phyloP scores from a whole-genome alignment of 2,329 filamentous ascomycete genomes.

The Hypoxylon sp. region DNA sequence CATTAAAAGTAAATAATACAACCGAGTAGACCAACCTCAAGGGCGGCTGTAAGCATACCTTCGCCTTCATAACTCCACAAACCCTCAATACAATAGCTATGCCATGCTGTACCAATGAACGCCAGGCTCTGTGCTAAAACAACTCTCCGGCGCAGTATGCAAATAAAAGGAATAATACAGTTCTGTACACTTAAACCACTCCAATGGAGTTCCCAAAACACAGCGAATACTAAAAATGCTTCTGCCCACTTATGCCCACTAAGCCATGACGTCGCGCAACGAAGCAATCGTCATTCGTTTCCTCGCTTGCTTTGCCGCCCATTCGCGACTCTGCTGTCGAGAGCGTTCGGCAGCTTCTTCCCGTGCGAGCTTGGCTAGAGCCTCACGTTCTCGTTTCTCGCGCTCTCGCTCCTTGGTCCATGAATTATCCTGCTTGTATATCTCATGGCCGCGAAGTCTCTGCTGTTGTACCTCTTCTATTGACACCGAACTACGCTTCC shows the following conservation, averaged over 20 bases:
- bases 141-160: constrained; percentile 30
- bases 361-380: constrained; percentile 61
- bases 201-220: no score
- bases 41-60: constrained; percentile 8
- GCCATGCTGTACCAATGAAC: constrained; percentile 23
- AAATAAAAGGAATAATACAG: constrained; percentile 36
- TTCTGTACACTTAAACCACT: constrained; percentile 20
- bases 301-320: constrained; percentile 66
- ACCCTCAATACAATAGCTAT: constrained; percentile 11
- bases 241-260: not conserved
- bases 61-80: constrained; percentile 15
- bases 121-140: constrained; percentile 32
- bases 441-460: constrained; percentile 61
- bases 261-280: constrained; percentile 35
- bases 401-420: constrained; percentile 58
- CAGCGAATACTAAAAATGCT: not conserved
- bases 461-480: constrained; percentile 61
- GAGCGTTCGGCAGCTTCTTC: constrained; percentile 69
- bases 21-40: constrained; percentile 13
- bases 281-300: constrained; percentile 48
- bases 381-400: constrained; percentile 64
- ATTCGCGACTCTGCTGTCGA: constrained; percentile 65
- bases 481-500: constrained; percentile 59
- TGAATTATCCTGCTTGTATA: constrained; percentile 62
- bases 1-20: constrained; percentile 24